Evolutionary conservation across 2,329 filamentous ascomycete species (phyloP).

Genomic region (Colletotrichum orbiculare): DNA sequence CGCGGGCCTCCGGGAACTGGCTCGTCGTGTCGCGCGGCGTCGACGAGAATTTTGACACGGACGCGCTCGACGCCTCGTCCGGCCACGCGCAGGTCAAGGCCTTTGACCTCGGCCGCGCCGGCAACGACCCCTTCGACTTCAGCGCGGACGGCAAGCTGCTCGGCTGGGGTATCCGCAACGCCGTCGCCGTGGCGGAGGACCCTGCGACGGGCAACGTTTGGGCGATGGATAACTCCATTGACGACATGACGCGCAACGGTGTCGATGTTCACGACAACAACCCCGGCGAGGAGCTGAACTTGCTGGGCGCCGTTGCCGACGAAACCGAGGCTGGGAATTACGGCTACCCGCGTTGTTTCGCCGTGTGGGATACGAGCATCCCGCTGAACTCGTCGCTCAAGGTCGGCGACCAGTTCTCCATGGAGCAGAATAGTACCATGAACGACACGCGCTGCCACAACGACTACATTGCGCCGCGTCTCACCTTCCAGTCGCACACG

Average conservation of each 20-base stretch:
- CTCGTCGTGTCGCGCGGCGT: conserved; percentile 76
- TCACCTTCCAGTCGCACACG: conserved; percentile 73
- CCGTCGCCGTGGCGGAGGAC: conserved; percentile 76
- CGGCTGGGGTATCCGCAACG: conserved; percentile 79
- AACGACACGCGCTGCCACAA: conserved; percentile 58
- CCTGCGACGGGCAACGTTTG: conserved; percentile 62
- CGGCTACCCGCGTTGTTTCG: conserved; percentile 59
- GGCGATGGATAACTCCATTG: conserved; percentile 77
- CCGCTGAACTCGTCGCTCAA: conserved; percentile 54
- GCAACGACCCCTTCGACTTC: conserved; percentile 54
- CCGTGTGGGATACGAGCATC: conserved; percentile 66
- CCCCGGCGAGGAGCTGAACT: conserved; percentile 80
- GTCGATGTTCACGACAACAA: conserved; percentile 75
- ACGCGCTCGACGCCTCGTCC: conserved; percentile 60
- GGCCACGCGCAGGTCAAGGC: conserved; percentile 77
- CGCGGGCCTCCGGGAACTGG: conserved; percentile 62
- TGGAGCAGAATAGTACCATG: conserved; percentile 47
- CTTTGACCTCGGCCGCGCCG: conserved; percentile 53
- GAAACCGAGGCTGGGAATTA: conserved; percentile 45
- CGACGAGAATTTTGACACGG: conserved; percentile 68
- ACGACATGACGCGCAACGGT: conserved; percentile 68
- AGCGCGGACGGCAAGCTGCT: conserved; percentile 59
- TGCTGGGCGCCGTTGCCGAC: conserved; percentile 68
- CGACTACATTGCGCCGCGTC: conserved; percentile 59
- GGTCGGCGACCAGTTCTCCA: conserved; percentile 63